Base-by-base conservation (phyloP, 768 basidiomycete species). In the Podaxis sp. region DNA sequence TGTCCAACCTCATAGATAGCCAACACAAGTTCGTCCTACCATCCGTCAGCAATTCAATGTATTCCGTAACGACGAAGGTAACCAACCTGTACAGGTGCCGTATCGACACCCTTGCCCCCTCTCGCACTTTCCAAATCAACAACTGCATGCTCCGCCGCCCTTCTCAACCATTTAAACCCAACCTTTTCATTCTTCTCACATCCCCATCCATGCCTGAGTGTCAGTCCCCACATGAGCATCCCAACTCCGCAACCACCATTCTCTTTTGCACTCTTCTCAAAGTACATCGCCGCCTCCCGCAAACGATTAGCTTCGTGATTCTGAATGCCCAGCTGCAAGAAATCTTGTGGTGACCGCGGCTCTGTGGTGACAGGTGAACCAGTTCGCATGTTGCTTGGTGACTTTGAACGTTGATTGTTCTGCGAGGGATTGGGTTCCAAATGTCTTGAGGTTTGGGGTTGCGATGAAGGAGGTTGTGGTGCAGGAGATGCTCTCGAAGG, bases 1-100 rank as follows among this genome's bases (percentile, higher is more conserved):
- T 93, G 91, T 0, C 92, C 95, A 3, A 96, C 92, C 75, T 96
- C 95, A 70, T 95, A 93, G 51, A 96, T 90, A 0, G 95, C 93
- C 22, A 96, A 80, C 20, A 95, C 88, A 13, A 96, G 83, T 73
- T 96, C 94, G 24, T 81, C 85, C 87, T 93, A 65, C 12, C 64
- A 61, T 38, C 41, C 41, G 46, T 56, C 30, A 54, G 33, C 17
- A 24, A 44, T 17, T 12, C 24, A 10, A 26, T 49, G 30, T 24
- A 11, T 7, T 11, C 40, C 13, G 33, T 13, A 54, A 44, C 24
- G n/a, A 7, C 36, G 26, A 56, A 33, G 2, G 11, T 13, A 26
- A 61, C 74, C 22, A 66, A 86, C 86, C 76, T 80, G 81, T 17
- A 89, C 84, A 0, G 83, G 85, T 50, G 75, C 77, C 6, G 76